Base-by-base conservation (phyloP, 805 yeast genomes). In the Pichia scutulata region DNA sequence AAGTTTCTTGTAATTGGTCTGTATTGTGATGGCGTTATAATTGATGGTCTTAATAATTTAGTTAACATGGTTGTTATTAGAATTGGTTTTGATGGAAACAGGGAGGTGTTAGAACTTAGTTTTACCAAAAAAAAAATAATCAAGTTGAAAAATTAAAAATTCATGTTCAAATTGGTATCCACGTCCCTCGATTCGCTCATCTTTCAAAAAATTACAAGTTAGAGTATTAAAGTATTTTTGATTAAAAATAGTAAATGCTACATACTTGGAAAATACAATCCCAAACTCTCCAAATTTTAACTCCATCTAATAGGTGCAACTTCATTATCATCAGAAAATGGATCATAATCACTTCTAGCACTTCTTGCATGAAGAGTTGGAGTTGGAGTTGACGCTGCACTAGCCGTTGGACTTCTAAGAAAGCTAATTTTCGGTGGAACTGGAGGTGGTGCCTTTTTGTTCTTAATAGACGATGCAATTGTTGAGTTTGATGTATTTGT, bases 241-340 rank as follows among this genome's bases (percentile, higher is more conserved):
- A n/a, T n/a, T n/a, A n/a, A n/a, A n/a, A n/a, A n/a, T 24, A 5
- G 26, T 24, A 24, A 24, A 24, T 24, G 8, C 8, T 28, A 28
- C 14, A 28, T 28, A 28, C 3, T 9, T 28, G 10, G 3, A 28
- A 9, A 7, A 28, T 10, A 28, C 30, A 28, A 3, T 7, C 30
- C 14, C 2, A 33, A 4, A 28, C 30, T 7, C 14, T 7, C 30
- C 14, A 7, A 33, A 4, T 22, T 1, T 48, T 46, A 66, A 45
- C 57, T 56, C 70, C 70, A 67, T 7, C 61, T 51, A 1, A 63
- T 63, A 10, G 56, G 55, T 2, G 57, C 60, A 19, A 61, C 63
- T 49, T 60, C 63, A 47, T 67, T 60, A 33, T 55, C 60, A 50
- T 68, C 71, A 19, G 67, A 58, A 50, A 68, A 68, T 3, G 70